Evolutionary conservation across 192 early-diverging fungal species (phyloP), one percentile per base, ranked within the genome.

Genomic region (Phlyctochytrium arcticum): DNA sequence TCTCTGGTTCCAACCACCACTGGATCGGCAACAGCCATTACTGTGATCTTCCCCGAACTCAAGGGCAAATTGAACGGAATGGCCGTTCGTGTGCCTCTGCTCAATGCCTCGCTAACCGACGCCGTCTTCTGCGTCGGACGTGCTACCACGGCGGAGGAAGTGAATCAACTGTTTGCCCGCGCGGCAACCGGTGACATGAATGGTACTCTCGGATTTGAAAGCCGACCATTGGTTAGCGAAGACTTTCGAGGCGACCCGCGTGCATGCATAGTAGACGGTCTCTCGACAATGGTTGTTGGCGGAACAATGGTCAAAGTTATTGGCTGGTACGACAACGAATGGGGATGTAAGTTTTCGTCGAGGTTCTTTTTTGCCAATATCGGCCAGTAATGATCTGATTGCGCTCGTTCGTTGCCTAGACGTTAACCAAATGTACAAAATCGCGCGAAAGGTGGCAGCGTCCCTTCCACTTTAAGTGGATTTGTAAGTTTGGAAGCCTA

Each of bases 311-410:
- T 63, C 4, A 63, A 63, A 21, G 47, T 63, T 0, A 53, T 63
- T 54, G 61, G 61, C 30, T 63, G 61, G 61, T 63, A 63, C 29
- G 61, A 63, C 31, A 63, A 63, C 27, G 61, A 63, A 54, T 63
- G 61, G 61, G 61, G 61, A 63, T 63, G 61, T 63, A 35, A 63
- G 61, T 63, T 2, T 44, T 2, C 2, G 1, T 1, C 21, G 4
- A 9, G 5, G 26, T 12, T 17, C 3, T 53, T 27, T 26, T 23
- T 27, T 29, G 3, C 3, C 19, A 30, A 17, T 53, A 53, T 53
- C 17, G 19, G 29, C 29, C 17, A 30, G 19, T 30, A 44, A 0
- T 5, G 2, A 5, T 17, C 19, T 10, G 5, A 4, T 53, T 27
- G 17, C 5, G 29, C 30, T 8, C 3, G 1, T 19, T 23, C 26